Conservation (phyloP, 2,329 filamentous ascomycete species). For the Dothideomycetes sp. region DNA sequence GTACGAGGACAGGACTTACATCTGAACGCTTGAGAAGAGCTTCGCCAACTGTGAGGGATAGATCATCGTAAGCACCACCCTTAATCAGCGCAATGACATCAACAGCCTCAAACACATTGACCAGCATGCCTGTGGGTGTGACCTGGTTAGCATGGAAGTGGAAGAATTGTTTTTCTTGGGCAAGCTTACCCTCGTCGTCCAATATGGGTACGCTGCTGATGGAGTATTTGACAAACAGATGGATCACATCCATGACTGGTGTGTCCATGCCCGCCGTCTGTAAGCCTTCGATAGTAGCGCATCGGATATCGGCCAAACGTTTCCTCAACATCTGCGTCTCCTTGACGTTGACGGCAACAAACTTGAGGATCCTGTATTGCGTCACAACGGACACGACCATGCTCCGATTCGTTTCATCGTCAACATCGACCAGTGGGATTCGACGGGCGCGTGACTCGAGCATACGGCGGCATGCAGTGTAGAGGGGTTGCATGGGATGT, state of each 20-base stretch:
- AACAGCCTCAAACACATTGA: conserved; percentile 96
- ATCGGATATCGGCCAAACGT: conserved; percentile 67
- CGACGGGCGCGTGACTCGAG: conserved; percentile 83
- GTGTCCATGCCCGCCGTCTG: conserved; percentile 80
- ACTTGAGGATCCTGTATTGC: conserved; percentile 96
- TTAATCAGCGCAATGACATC: conserved; percentile 96
- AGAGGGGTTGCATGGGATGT: conserved; percentile 78
- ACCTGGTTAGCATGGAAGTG: conserved; percentile 2
- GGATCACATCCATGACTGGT: conserved; percentile 87
- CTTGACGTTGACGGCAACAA: conserved; percentile 88
- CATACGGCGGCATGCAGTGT: conserved; percentile 92
- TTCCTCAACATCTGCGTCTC: conserved; percentile 85
- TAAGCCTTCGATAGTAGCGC: conserved; percentile 75
- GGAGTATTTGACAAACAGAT: conserved; percentile 81
- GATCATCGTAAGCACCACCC: conserved; percentile 81
- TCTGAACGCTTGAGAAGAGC: conserved; percentile 77
- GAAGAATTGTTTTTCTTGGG: background rate
- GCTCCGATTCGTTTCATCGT: conserved; percentile 84
- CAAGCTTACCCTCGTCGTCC: conserved; percentile 52
- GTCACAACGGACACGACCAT: conserved; percentile 96
- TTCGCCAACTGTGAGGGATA: conserved; percentile 77
- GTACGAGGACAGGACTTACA: conserved; percentile 28
- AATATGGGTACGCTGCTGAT: conserved; percentile 93
- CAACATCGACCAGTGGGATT: conserved; percentile 85
- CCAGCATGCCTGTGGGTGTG: conserved; percentile 46